Evolutionary conservation across 208 protist genomes (phyloP), one percentile per base, ranked within the genome.

Genomic region (Acanthamoeba sp.): DNA sequence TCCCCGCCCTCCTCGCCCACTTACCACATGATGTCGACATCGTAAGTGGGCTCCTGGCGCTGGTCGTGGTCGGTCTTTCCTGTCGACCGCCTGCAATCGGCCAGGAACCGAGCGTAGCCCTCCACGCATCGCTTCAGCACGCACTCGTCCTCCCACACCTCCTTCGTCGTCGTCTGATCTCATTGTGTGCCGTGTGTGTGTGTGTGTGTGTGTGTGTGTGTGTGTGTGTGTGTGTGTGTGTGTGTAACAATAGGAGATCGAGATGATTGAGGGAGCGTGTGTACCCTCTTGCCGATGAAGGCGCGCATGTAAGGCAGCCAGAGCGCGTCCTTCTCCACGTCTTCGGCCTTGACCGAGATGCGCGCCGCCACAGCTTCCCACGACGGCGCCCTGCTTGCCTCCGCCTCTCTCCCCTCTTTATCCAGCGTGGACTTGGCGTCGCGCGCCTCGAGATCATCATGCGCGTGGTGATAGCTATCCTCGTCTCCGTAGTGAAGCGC

Each of bases 21-120:
- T 6, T 55, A 85, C 76, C 76, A 85, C 42, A 85, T 55, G 76
- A 85, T 14, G 45, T 85, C 76, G 36, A 85, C 38, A 4, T 85
- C 76, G 45, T 85, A 85, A 40, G 76, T 85, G 22, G 76, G 42
- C 36, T 24, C 76, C 24, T 38, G 6, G n/a, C n/a, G 10, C 40
- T 6, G 16, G 12, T 2, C 9, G 57, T 45, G 29, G 16, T 42
- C n/a, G 10, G 34, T 20, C 24, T 42, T 24, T 24, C 62, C 32
- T 24, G 42, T 29, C 1, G 29, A 9, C n/a, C 16, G 71, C 36
- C 14, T 27, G 14, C 45, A 57, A n/a, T 57, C 4, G 20, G 45
- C 45, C 12, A 85, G 76, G 27, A 85, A 85, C 6, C 27, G 36
- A 12, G 40, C 76, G 42, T 85, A 85, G 40, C 76, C 76, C 9